These are phyloP conservation scores for Rosa hybrid DNA, from an alignment of 331 rosid species.

Conservation along the genomic window DNA sequence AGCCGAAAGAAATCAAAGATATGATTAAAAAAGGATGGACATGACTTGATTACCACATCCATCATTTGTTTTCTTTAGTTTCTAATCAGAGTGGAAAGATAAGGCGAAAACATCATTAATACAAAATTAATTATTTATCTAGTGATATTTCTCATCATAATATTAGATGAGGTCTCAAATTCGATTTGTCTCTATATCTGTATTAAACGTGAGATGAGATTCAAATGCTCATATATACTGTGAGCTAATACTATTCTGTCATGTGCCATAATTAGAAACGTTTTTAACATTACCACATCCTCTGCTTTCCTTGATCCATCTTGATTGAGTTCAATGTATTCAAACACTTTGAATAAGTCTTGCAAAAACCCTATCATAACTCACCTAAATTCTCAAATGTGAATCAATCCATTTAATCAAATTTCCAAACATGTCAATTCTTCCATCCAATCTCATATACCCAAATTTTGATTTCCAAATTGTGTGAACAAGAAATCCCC, in stretches of 20 bases:
- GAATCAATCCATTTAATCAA: neutral
- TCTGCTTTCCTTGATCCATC: neutral
- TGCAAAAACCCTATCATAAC: neutral
- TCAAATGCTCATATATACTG: neutral
- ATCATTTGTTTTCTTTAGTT: neutral
- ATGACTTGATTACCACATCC: neutral
- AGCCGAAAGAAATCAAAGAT: neutral
- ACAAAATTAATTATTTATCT: neutral
- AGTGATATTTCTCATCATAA: neutral
- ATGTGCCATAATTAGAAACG: neutral
- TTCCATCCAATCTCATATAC: neutral
- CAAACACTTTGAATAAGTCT: neutral
- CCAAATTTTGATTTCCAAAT: neutral
- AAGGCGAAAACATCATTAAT: too few species aligned
- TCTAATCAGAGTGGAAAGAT: neutral
- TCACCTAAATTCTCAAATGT: neutral
- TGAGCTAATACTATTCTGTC: neutral
- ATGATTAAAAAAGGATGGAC: neutral
- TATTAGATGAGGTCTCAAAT: neutral
- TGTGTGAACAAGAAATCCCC: neutral
- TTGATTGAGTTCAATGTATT: neutral
- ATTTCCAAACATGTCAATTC: neutral
- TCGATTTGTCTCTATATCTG: neutral
- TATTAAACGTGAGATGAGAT: neutral
- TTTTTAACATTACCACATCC: neutral